Evolutionary conservation across 176 grass and related monocot species (phyloP).

Genomic region (Eleusine coracana): DNA sequence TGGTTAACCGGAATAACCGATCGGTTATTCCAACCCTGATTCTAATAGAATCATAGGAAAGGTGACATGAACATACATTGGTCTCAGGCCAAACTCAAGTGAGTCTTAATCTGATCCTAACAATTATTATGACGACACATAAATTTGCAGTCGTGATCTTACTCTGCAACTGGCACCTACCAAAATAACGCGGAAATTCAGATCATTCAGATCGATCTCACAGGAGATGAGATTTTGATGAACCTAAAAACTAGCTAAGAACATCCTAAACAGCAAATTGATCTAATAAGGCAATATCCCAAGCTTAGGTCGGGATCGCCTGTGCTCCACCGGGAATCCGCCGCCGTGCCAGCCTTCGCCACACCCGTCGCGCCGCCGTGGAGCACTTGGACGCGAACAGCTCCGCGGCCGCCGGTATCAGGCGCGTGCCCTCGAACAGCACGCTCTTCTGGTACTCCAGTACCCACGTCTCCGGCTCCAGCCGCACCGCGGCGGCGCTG

Average conservation of each 20-base stretch:
- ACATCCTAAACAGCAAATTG: background rate
- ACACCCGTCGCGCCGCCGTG: conserved; percentile 33
- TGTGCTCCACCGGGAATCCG: conserved; percentile 30
- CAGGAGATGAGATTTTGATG: conserved; percentile 64
- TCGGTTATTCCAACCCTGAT: no score
- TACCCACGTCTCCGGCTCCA: conserved; percentile 77
- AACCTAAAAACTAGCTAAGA: conserved; percentile 13
- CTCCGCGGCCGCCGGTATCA: conserved; percentile 61
- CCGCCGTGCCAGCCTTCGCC: conserved; percentile 27
- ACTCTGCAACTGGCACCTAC: background rate
- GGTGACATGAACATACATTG: background rate
- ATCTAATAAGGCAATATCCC: background rate
- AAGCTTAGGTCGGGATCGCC: conserved; percentile 48
- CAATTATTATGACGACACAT: background rate
- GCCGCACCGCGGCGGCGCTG: conserved; percentile 49
- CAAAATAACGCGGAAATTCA: background rate
- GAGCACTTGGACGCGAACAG: conserved; percentile 47
- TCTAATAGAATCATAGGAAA: background rate
- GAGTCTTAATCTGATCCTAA: conserved; percentile 5
- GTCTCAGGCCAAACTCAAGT: background rate
- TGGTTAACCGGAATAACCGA: no score
- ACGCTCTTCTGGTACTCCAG: conserved; percentile 74
- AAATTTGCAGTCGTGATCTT: background rate
- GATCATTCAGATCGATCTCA: conserved; percentile 45
- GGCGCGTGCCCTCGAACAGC: conserved; percentile 65